A percentile compares a stretch with the other conserved stretches of the same genome.
These are phyloP conservation scores for Aspergillus sclerotiicarbonarius DNA, from an alignment of 495 filamentous ascomycete genomes.

Conservation along the genomic window DNA sequence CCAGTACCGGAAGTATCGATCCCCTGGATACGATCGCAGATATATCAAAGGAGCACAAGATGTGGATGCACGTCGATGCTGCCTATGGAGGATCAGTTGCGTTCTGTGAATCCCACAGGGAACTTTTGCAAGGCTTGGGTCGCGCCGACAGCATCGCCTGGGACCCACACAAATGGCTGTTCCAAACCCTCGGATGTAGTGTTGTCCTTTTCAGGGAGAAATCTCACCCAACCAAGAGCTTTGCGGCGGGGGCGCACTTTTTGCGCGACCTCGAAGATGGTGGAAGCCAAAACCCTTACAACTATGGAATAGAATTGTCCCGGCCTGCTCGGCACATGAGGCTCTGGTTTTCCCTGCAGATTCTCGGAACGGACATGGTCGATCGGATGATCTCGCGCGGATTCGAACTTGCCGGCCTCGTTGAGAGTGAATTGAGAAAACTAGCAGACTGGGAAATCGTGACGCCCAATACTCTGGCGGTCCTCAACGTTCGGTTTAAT, in stretches of 20 bases:
- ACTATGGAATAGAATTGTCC: slow-evolving; percentile 3
- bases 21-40: slow-evolving; percentile 16
- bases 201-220: not conserved
- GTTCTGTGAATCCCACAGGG: slow-evolving; percentile 14
- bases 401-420: not conserved
- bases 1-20: slow-evolving; percentile 30
- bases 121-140: slow-evolving; percentile 10
- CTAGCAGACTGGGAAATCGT: slow-evolving; percentile 5
- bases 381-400: slow-evolving; percentile 5
- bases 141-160: slow-evolving; percentile 27
- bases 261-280: not conserved
- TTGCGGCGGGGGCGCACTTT: not conserved
- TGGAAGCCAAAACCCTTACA: not conserved
- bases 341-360: slow-evolving; percentile 8
- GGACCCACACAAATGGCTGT: slow-evolving; percentile 36
- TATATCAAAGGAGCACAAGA: slow-evolving; percentile 1
- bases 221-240: not conserved
- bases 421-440: not conserved
- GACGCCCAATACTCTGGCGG: not conserved
- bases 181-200: slow-evolving; percentile 22
- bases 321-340: slow-evolving; percentile 10
- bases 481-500: slow-evolving; percentile 5
- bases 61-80: slow-evolving; percentile 26
- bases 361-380: slow-evolving; percentile 1
- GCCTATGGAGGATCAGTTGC: slow-evolving; percentile 29